A percentile compares a stretch with the other conserved stretches of the same genome.
These are phyloP conservation scores for Dentipellis fragilis DNA, from an alignment of 768 basidiomycete species.

Conservation along the genomic window DNA sequence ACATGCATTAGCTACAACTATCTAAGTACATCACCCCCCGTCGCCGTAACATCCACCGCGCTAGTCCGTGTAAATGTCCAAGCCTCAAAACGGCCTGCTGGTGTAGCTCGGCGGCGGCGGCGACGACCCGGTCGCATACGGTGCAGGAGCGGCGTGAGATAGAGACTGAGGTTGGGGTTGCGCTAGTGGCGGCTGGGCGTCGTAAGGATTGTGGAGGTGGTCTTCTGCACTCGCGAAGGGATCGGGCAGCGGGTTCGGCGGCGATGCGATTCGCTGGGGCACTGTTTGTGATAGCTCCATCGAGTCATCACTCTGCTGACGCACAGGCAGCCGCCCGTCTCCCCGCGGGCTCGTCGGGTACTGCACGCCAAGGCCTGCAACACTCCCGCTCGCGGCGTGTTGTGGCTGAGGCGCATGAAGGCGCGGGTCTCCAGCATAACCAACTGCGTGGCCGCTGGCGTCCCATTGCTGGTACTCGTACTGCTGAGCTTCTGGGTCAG, in stretches of 20 bases:
- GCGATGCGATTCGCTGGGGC: not conserved
- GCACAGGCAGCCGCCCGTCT: conserved; percentile 1
- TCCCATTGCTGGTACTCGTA: conserved; percentile 43
- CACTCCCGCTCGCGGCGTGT: not conserved
- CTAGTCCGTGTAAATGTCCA: no score
- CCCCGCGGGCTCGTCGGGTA: not conserved
- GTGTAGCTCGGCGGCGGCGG: not conserved
- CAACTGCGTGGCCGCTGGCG: conserved; percentile 35
- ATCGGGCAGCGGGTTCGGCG: not conserved
- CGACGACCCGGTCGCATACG: not conserved
- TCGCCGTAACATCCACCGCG: not conserved
- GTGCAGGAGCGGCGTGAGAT: not conserved
- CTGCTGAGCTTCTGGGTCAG: conserved; percentile 13
- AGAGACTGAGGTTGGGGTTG: not conserved
- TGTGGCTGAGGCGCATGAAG: conserved; percentile 45
- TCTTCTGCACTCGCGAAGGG: not conserved
- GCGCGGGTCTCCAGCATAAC: conserved; percentile 33
- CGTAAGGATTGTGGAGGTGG: not conserved
- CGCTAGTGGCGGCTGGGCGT: not conserved
- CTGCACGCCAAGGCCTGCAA: not conserved
- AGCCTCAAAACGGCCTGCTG: not conserved
- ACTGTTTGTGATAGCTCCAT: not conserved
- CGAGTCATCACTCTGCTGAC: not conserved
- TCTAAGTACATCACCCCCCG: not conserved
- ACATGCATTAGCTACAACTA: not conserved